Evolutionary conservation across 495 filamentous ascomycete species (phyloP).

Genomic region (Hypoxylon perforatum): DNA sequence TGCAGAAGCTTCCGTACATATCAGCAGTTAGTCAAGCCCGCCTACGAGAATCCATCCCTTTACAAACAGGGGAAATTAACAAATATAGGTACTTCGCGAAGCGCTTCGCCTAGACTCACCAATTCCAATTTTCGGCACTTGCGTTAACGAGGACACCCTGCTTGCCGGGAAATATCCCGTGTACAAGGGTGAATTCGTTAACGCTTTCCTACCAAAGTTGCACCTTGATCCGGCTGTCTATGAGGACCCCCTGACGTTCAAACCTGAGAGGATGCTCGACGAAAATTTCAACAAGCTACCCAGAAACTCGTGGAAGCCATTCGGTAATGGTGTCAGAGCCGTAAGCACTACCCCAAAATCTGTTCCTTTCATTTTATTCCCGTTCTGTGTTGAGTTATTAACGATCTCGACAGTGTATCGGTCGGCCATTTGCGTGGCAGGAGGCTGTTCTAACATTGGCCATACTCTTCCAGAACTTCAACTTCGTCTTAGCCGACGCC

Average conservation of each 20-base stretch:
- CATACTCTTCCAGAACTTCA: slow-evolving; percentile 66
- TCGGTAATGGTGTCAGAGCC: slow-evolving; percentile 27
- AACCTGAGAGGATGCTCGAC: slow-evolving; percentile 68
- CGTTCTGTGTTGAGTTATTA: too few relatives aligned
- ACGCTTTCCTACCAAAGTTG: slow-evolving; percentile 53
- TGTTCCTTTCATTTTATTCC: neutral
- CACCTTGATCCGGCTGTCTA: slow-evolving; percentile 57
- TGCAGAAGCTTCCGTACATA: slow-evolving; percentile 71
- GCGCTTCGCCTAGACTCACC: slow-evolving; percentile 71
- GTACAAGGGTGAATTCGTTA: slow-evolving; percentile 62
- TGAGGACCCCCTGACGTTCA: slow-evolving; percentile 61
- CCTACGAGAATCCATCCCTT: neutral
- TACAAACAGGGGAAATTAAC: neutral
- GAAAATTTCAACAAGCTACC: slow-evolving; percentile 65
- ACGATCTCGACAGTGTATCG: slow-evolving; percentile 57
- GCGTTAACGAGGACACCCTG: slow-evolving; percentile 57
- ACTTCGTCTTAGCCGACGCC: slow-evolving; percentile 63
- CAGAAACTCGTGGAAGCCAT: slow-evolving; percentile 61
- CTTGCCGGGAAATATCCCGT: slow-evolving; percentile 72
- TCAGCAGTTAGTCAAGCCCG: slow-evolving; percentile 45
- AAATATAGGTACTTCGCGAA: slow-evolving; percentile 63
- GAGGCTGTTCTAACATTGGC: slow-evolving; percentile 60
- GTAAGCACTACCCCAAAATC: slow-evolving; percentile 3
- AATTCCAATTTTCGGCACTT: slow-evolving; percentile 64
- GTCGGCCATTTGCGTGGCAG: slow-evolving; percentile 67